phyloP scores from a whole-genome alignment of 1,284 basidiomycete genomes.

The Coriolopsis trogii region DNA sequence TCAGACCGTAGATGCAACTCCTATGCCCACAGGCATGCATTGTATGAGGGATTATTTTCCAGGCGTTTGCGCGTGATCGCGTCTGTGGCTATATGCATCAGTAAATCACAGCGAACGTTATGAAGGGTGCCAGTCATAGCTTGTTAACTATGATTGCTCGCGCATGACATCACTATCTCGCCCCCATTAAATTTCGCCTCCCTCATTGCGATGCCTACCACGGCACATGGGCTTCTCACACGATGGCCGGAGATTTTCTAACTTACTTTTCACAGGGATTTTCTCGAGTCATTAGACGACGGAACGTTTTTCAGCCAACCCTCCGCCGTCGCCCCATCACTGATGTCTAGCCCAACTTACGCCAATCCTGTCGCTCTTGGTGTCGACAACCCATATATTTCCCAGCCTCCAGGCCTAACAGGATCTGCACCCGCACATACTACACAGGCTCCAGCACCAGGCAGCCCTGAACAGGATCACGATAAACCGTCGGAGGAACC shows the following conservation, averaged over 20 bases:
- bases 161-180: no score
- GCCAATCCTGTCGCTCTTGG: constrained; percentile 30
- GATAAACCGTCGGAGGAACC: constrained; percentile 34
- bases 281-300: constrained; percentile 79
- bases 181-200: no score
- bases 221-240: not conserved
- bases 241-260: not conserved
- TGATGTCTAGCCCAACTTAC: constrained; percentile 51
- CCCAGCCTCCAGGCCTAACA: constrained; percentile 15
- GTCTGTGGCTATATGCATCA: no score
- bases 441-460: constrained; percentile 14
- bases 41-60: no score
- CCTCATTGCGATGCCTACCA: no score
- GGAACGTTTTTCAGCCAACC: constrained; percentile 67
- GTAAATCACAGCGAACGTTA: no score
- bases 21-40: no score
- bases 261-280: constrained; percentile 55
- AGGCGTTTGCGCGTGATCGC: no score
- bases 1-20: no score
- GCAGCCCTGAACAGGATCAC: constrained; percentile 19
- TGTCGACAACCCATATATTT: constrained; percentile 33
- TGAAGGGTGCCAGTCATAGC: no score
- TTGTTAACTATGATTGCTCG: no score
- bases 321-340: constrained; percentile 47
- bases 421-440: constrained; percentile 2